Base-by-base conservation (phyloP, 305 asterid species). In the Caryopteris hybrid region DNA sequence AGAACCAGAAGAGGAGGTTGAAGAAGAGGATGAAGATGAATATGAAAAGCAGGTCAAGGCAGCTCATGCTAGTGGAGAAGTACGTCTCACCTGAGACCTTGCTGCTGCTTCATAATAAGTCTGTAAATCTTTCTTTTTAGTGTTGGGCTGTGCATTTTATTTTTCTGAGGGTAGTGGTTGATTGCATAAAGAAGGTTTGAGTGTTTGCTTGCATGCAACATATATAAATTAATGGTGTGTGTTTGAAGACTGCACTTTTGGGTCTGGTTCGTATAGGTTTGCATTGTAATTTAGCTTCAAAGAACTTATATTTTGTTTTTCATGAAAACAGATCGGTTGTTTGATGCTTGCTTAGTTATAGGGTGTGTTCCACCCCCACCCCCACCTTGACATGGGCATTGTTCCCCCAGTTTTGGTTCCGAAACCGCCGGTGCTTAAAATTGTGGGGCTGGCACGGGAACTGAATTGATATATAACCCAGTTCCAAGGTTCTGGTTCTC, bases 11-110 rank as follows among this genome's bases (percentile, higher is more conserved):
- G 92, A 76, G 20, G 96, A 81, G 22, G 95, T 74, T 0, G 88
- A 73, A 36, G 88, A 75, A 3, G 85, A 79, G 0, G 83, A 79
- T 1, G 88, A 81, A 64, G 85, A 84, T 36, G 89, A 84, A 76
- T 84, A 84, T 52, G 89, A 81, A 4, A 81, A 84, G 65, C 84
- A 79, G 68, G 86, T 84, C 17, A 84, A 77, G 81, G 89, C 86
- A 0, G 82, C 76, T 52, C 89, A 84, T 75, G 86, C 86, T 41
- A 84, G 86, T 18, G 89, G 86, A 17, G 89, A 84, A 42, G 86
- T 84, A 14, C 89, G 77, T 72, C 79, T 74, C 77, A 34, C 78
- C 61, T 84, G 71, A 84, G 25, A 64, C 41, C 21, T 8, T 3
- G 1, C 46, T 8, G 12, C 58, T 42, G 0, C 13, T n/a, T 2